phyloP scores from a whole-genome alignment of 129 eudicot genomes.

The Ambrosia artemisiifolia region DNA sequence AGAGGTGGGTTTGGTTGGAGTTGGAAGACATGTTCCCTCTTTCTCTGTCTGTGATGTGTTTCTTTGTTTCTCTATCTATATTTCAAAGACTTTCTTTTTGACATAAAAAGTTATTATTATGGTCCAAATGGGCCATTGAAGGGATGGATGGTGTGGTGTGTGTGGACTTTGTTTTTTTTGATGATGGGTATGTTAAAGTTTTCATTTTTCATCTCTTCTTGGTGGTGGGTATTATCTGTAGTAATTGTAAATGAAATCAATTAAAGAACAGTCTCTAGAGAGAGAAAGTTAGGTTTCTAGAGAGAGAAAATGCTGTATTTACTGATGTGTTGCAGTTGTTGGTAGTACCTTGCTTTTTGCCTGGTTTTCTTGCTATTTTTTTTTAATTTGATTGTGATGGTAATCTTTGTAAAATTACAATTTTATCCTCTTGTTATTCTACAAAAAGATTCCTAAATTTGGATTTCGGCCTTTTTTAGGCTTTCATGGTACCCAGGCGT shows the following conservation, averaged over 20 bases:
- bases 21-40: conserved; percentile 35
- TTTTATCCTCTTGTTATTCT: conserved; percentile 10
- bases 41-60: conserved; percentile 13
- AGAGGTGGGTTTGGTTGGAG: conserved; percentile 67
- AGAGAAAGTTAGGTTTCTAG: conserved; percentile 28
- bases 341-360: conserved; percentile 67
- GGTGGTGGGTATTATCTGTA: conserved; percentile 29
- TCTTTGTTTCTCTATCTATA: conserved; percentile 1
- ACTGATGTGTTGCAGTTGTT: conserved; percentile 67
- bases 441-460: conserved; percentile 9
- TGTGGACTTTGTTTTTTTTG: conserved; percentile 44
- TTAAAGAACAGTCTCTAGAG: background rate
- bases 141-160: conserved; percentile 32
- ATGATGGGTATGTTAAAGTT: conserved; percentile 34
- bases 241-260: conserved; percentile 8
- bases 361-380: conserved; percentile 34
- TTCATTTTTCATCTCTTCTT: conserved; percentile 32
- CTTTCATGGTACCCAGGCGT: too few species aligned
- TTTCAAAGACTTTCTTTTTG: conserved; percentile 28
- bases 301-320: conserved; percentile 24
- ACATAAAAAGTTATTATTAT: too few species aligned
- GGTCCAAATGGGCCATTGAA: conserved; percentile 87
- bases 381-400: conserved; percentile 13
- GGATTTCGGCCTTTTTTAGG: background rate
- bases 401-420: background rate